Conservation (phyloP, 2,329 filamentous ascomycete genomes). For the Colletotrichum theobromicola region DNA sequence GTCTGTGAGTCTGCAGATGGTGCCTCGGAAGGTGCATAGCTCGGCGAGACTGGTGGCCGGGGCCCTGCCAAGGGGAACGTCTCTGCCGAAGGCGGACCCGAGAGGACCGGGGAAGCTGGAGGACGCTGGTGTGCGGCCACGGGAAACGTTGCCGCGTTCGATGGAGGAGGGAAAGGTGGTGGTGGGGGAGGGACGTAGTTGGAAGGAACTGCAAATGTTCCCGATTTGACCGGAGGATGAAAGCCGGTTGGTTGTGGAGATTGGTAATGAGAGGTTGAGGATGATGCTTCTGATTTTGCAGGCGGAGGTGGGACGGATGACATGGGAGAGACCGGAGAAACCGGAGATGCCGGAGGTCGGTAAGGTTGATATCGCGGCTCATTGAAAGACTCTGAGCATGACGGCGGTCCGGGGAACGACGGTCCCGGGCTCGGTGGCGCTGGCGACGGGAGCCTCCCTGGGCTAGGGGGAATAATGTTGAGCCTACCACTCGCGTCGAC, state of each 20-base stretch:
- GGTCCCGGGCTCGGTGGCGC: background rate
- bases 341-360: background rate
- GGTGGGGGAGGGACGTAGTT: background rate
- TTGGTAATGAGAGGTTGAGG: background rate
- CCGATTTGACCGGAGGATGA: background rate
- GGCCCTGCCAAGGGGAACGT: background rate
- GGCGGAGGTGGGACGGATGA: background rate
- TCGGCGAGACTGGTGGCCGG: background rate
- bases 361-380: background rate
- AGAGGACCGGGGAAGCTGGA: background rate
- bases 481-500: conserved; percentile 2
- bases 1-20: background rate
- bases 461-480: background rate
- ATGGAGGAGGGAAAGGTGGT: background rate
- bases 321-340: background rate
- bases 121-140: background rate
- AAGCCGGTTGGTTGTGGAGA: background rate
- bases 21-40: background rate
- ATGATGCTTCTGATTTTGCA: background rate
- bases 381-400: background rate
- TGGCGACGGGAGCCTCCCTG: background rate
- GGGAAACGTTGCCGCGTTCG: background rate
- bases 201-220: background rate
- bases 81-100: background rate
- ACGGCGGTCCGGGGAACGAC: background rate